phyloP scores from a whole-genome alignment of 345 rosid species.

The Raphanus sativus region DNA sequence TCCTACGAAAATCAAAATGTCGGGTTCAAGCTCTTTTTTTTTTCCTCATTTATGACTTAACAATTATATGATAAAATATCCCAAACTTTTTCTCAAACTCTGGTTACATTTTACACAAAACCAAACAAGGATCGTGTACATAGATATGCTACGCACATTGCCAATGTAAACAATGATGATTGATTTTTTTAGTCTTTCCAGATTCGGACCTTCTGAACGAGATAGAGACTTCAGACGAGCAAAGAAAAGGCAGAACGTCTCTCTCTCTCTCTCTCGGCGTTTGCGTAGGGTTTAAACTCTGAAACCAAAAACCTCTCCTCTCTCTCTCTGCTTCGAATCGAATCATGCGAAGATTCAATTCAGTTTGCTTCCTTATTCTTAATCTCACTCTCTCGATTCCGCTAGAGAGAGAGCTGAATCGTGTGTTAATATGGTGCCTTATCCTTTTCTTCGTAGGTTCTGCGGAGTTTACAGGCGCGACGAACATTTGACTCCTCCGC shows the following conservation, averaged over 20 bases:
- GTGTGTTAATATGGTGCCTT: background rate
- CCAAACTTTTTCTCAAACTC: too few species aligned
- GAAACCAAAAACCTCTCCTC: slow-evolving; percentile 10
- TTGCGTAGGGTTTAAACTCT: slow-evolving; percentile 30
- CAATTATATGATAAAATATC: too few species aligned
- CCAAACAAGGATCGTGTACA: too few species aligned
- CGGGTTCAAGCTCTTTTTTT: too few species aligned
- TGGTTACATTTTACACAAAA: too few species aligned
- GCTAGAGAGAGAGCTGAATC: background rate
- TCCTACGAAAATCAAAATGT: too few species aligned
- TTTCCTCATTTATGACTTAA: too few species aligned
- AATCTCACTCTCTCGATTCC: background rate
- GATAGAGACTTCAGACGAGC: background rate
- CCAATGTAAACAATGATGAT: background rate
- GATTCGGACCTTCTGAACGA: background rate
- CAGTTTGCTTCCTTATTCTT: slow-evolving; percentile 37
- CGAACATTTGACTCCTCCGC: slow-evolving; percentile 34
- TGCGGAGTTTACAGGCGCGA: slow-evolving; percentile 47
- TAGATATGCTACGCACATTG: background rate
- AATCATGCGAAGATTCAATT: slow-evolving; percentile 54
- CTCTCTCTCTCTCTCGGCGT: background rate
- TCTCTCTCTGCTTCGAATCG: background rate
- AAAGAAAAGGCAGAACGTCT: background rate
- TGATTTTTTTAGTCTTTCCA: background rate
- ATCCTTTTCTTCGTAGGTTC: slow-evolving; percentile 42